A percentile compares a stretch with the other conserved stretches of the same genome.
phyloP scores from a whole-genome alignment of 306 rosid species.

The Echinosophora koreensis region DNA sequence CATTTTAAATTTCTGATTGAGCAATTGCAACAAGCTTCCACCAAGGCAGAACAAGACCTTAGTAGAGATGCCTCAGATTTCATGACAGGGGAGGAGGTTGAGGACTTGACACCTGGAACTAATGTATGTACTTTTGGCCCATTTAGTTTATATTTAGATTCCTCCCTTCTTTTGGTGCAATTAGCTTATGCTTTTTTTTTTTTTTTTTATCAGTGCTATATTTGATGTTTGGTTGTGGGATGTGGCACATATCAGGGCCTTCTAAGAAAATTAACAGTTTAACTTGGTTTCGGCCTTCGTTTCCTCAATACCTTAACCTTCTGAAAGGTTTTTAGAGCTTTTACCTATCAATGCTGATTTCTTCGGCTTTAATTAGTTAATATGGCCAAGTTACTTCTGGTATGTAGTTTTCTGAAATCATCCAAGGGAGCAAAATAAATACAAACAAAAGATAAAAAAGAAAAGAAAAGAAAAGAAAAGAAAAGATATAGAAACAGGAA shows the following conservation, averaged over 20 bases:
- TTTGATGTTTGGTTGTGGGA: background rate
- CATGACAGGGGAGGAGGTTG: constrained; percentile 53
- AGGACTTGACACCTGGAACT: constrained; percentile 48
- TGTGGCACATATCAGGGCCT: background rate
- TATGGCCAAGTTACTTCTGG: no score
- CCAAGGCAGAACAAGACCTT: constrained; percentile 61
- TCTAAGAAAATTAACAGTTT: background rate
- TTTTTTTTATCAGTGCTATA: constrained; percentile 17
- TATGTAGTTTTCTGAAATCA: background rate
- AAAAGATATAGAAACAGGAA: background rate
- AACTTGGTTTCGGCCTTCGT: background rate
- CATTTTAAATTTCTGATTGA: constrained; percentile 65
- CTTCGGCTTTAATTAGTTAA: no score
- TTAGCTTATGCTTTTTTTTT: constrained; percentile 5
- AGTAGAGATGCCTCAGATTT: constrained; percentile 58
- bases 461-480: no score
- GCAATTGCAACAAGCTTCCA: constrained; percentile 66
- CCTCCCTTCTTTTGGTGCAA: constrained; percentile 1
- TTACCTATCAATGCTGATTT: no score
- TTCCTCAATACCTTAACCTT: background rate
- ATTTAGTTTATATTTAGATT: constrained; percentile 40
- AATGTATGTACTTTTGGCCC: constrained; percentile 61
- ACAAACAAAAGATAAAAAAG: no score
- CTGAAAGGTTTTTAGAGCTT: no score
- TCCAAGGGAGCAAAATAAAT: background rate